Base-by-base conservation (phyloP, 257 asterid species). In the Jacaranda copaia region DNA sequence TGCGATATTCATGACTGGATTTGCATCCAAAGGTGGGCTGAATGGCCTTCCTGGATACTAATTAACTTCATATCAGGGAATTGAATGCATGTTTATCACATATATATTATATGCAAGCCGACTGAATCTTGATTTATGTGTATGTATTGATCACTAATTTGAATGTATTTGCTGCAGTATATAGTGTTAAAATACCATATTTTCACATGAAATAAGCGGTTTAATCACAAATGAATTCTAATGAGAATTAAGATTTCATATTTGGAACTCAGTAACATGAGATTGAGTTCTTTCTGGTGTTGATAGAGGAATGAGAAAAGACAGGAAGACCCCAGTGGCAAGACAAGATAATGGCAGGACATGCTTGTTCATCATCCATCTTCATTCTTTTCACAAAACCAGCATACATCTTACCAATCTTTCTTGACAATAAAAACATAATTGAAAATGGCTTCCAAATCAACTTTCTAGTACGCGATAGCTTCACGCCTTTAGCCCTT, bases 271-370 rank as follows among this genome's bases (percentile, higher is more conserved):
- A 25, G 32, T 25, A 25, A 25, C 32, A 25, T 25, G 32, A 2
- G 32, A 52, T 16, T 1, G 40, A 61, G 14, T 9, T n/a, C 39
- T n/a, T 11, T 80, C 62, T 53, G 74, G 56, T 77, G 55, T 75
- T 69, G 15, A 58, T 75, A 53, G 72, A 42, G 13, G 89, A 77
- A 83, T 85, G 92, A 65, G 89, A 84, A 16, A 92, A 84, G 6
- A 90, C 88, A 61, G 95, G 97, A 74, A 92, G 89, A 16, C 97
- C 97, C 96, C 91, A 90, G 9, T 90, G 90, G 76, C 86, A 84
- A 16, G 93, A 82, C 73, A 90, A 83, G 49, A 85, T 58, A 61
- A 90, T 78, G 6, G 83, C 75, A 48, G 94, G 94, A 51, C 83
- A 88, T 1, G 81, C 79, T 68, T 80, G 91, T 19, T 79, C 77